A percentile compares a stretch with the other conserved stretches of the same genome.
These are phyloP conservation scores for Heterobasidion parviporum DNA, from an alignment of 1,284 basidiomycete genomes.

Conservation along the genomic window DNA sequence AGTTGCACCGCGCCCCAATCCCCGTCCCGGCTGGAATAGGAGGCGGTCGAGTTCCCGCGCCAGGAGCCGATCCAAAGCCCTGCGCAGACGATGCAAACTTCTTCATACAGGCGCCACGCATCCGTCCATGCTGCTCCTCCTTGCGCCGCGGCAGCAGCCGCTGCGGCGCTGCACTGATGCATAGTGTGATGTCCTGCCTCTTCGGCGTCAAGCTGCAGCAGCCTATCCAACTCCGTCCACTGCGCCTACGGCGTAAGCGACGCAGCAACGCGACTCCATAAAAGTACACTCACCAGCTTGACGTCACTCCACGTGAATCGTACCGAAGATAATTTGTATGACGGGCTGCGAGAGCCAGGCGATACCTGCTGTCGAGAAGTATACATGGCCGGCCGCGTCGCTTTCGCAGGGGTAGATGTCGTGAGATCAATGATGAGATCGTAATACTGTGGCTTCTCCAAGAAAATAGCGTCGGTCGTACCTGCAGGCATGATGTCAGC, in stretches of 20 bases:
- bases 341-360: conserved; percentile 28
- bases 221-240: conserved; percentile 66
- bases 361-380: conserved; percentile 37
- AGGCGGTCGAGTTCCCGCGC: conserved; percentile 39
- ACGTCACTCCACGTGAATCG: conserved; percentile 77
- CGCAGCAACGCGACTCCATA: too few species aligned
- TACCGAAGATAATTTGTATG: conserved; percentile 48
- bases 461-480: conserved; percentile 74
- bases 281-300: conserved; percentile 41
- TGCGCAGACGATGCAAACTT: conserved; percentile 71
- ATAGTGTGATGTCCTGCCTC: not conserved
- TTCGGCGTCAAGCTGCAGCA: conserved; percentile 42
- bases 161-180: conserved; percentile 1
- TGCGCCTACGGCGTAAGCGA: not conserved
- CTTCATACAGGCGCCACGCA: conserved; percentile 72
- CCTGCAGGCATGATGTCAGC: conserved; percentile 21
- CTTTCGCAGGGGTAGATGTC: conserved; percentile 47
- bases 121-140: conserved; percentile 53
- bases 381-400: conserved; percentile 58
- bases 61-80: conserved; percentile 67
- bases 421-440: conserved; percentile 73
- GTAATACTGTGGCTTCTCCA: conserved; percentile 69
- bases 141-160: conserved; percentile 13
- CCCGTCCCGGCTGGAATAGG: conserved; percentile 38
- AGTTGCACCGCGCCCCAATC: conserved; percentile 49